Conservation (phyloP, 2,329 filamentous ascomycete species). For the Penicillium sp. region DNA sequence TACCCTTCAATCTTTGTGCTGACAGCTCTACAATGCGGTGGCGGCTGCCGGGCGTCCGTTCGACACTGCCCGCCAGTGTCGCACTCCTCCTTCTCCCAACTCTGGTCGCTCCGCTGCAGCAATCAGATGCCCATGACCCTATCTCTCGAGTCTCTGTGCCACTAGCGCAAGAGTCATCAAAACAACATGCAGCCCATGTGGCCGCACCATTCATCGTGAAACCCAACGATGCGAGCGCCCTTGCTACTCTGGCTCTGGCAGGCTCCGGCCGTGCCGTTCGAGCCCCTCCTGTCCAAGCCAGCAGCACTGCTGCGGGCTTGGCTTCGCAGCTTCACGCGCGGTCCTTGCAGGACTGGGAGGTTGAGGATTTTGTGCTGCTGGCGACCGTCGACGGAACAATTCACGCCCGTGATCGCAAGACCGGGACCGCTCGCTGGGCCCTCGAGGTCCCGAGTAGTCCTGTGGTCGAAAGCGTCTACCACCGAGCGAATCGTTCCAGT, state of each 20-base stretch:
- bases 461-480: slow-evolving; percentile 87
- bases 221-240: slow-evolving; percentile 79
- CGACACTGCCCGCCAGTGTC: slow-evolving; percentile 56
- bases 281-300: slow-evolving; percentile 81
- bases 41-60: slow-evolving; percentile 62
- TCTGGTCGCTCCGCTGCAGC: slow-evolving; percentile 66
- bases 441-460: slow-evolving; percentile 74
- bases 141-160: slow-evolving; percentile 32
- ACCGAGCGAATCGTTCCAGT: slow-evolving; percentile 66
- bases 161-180: slow-evolving; percentile 18
- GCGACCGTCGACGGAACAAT: slow-evolving; percentile 99
- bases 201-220: slow-evolving; percentile 35
- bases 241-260: slow-evolving; percentile 97
- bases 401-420: slow-evolving; percentile 85
- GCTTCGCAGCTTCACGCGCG: slow-evolving; percentile 89
- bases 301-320: slow-evolving; percentile 63
- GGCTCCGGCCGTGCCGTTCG: slow-evolving; percentile 71
- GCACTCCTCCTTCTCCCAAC: slow-evolving; percentile 60
- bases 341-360: slow-evolving; percentile 98
- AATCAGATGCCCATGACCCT: slow-evolving; percentile 37
- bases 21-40: slow-evolving; percentile 58
- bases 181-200: slow-evolving; percentile 16
- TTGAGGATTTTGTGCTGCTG: slow-evolving; percentile 99
- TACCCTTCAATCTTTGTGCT: slow-evolving; percentile 26
- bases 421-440: slow-evolving; percentile 81